Evolutionary conservation across 148 eudicot genomes (phyloP).

Genomic region (Euryodendron excelsum): DNA sequence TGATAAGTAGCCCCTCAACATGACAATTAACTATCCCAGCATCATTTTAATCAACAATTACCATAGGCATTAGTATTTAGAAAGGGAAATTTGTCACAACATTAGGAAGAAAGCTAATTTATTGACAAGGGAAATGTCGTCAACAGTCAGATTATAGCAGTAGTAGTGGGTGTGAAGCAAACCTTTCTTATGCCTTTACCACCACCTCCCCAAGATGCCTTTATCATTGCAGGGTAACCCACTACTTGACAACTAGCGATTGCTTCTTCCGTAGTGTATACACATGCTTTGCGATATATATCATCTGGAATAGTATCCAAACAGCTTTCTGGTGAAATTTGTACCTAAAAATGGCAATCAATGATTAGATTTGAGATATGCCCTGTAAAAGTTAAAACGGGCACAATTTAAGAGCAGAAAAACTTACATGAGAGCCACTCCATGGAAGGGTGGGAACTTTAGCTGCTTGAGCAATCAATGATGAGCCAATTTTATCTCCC

Average conservation of each 20-base stretch:
- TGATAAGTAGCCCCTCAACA: not conserved
- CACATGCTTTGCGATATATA: slow-evolving; percentile 83
- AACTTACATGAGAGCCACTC: slow-evolving; percentile 95
- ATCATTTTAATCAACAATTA: slow-evolving; percentile 3
- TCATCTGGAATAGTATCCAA: slow-evolving; percentile 80
- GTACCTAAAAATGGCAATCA: slow-evolving; percentile 50
- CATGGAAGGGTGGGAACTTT: slow-evolving; percentile 99
- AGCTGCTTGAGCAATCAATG: slow-evolving; percentile 98
- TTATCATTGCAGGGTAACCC: slow-evolving; percentile 98
- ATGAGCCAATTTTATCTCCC: slow-evolving; percentile 98
- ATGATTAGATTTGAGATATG: slow-evolving; percentile 3
- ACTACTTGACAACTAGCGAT: slow-evolving; percentile 92
- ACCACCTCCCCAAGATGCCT: slow-evolving; percentile 99
- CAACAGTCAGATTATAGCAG: not conserved
- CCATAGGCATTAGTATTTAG: not conserved
- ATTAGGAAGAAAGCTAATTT: not conserved
- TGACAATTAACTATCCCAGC: not conserved
- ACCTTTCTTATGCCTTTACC: slow-evolving; percentile 99
- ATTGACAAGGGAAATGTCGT: not conserved
- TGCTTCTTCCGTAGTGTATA: slow-evolving; percentile 90
- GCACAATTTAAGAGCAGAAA: not conserved
- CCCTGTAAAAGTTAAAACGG: not conserved
- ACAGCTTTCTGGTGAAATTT: slow-evolving; percentile 76
- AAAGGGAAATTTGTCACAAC: not conserved
- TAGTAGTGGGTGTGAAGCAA: slow-evolving; percentile 17